Base-by-base conservation (phyloP, 2,329 filamentous ascomycete species). In the Sordariomycetes sp. region DNA sequence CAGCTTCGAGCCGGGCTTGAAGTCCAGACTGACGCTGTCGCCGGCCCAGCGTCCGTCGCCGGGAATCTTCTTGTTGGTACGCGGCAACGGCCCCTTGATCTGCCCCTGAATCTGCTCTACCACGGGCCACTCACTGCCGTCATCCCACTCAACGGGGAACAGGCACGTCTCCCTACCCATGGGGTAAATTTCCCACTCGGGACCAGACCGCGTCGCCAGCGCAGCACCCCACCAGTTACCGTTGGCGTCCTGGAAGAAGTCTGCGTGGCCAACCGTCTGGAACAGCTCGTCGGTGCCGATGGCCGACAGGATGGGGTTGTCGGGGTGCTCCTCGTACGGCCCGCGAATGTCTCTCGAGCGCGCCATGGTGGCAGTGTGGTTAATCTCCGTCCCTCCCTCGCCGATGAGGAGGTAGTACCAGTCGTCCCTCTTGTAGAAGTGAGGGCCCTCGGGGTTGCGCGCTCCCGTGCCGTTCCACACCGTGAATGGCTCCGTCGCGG, bases 91-190 rank as follows among this genome's bases (percentile, higher is more conserved):
- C 39, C 55, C 56, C 7, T 42, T 49, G 47, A 58, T 54, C 2
- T 29, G 25, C 1, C 43, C 49, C 9, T 33, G 30, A 16, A 53
- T 31, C 2, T 27, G 24, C 2, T 39, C 18, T 8, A 64, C 40
- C 31, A 62, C 30, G 0, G 71, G 72, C 63, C 66, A 75, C 10
- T 63, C 55, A n/a, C n/a, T n/a, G n/a, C n/a, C n/a, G n/a, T n/a
- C n/a, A n/a, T n/a, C n/a, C n/a, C n/a, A n/a, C n/a, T n/a, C n/a
- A n/a, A n/a, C n/a, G n/a, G n/a, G n/a, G n/a, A n/a, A n/a, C n/a
- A n/a, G n/a, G n/a, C n/a, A n/a, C n/a, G n/a, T n/a, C n/a, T n/a
- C n/a, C n/a, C n/a, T n/a, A n/a, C n/a, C n/a, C n/a, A 2, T 71
- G 0, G 68, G 66, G 41, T 66, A 71, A 15, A 53, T 51, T 19